Evolutionary conservation across 129 eudicot genomes (phyloP), one percentile per base, ranked within the genome.

Genomic region (Escallonia herrerae): DNA sequence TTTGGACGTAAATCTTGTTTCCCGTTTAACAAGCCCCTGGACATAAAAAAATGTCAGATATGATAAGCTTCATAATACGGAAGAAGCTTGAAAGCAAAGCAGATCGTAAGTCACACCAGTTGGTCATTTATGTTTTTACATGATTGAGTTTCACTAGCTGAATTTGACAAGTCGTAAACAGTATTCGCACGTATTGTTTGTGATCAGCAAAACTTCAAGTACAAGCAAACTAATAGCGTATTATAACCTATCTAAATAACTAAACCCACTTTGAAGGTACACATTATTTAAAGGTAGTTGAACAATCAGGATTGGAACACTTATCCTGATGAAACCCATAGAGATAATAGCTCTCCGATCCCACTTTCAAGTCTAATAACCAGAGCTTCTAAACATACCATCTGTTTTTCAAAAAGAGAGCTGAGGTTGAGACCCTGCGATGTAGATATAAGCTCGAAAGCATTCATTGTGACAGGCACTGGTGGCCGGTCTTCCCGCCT

Each of bases 401-500:
- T 94, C 73, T 94, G 95, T 67, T 86, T 94, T 53, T 94, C 97
- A 69, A 94, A 94, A 39, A 93, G 95, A 51, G 90, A 74, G 63
- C 97, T 79, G 65, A 94, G 95, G 74, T 94, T 94, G 65, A 94
- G 94, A 63, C 97, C 99, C 82, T 94, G 99, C 39, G 99, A 94
- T 49, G 85, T 94, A n/a, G 99, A 94, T 40, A 94, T 94, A 64
- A 94, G 99, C 86, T 94, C 99, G 76, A 94, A 94, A 7, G 99
- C 99, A 63, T 94, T 94, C 99, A 94, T 86, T 12, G 96, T 71
- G 63, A 84, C 86, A 11, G 99, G 99, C 49, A 87, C 66, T 2
- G 90, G 13, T 22, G 91, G 77, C 6, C 77, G 80, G 67, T 76
- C 93, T 77, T 86, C 95, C 46, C 88, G 84, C 76, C 84, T 84